A percentile compares a stretch with the other conserved stretches of the same genome.
Conservation (phyloP, 768 basidiomycete genomes). For the Dacryopinax spathularia region DNA sequence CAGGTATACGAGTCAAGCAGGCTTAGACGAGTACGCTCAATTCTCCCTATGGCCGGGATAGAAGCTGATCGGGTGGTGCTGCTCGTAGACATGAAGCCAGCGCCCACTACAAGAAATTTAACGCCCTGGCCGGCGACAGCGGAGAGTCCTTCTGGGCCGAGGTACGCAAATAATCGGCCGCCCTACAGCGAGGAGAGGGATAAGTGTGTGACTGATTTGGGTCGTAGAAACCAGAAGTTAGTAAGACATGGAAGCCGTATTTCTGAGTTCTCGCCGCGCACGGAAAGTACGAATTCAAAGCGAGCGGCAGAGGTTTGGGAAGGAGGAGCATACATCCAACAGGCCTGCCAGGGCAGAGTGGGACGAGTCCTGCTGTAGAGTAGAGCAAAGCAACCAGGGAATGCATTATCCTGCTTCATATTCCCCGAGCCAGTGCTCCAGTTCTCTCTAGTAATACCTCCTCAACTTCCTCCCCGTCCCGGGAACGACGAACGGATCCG, state of each 20-base stretch:
- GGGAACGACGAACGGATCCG: constrained; percentile 37
- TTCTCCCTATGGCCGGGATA: neutral
- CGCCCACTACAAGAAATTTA: neutral
- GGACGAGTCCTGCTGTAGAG: no score
- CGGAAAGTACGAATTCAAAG: no score
- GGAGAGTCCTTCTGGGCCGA: neutral
- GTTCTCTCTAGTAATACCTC: constrained; percentile 35
- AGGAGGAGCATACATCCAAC: no score
- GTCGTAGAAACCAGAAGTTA: neutral
- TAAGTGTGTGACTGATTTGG: neutral
- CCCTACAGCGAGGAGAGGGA: no score
- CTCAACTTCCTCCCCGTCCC: constrained; percentile 36
- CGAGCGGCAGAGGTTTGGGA: no score
- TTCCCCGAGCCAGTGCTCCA: no score
- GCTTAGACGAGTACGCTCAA: neutral
- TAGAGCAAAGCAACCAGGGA: no score
- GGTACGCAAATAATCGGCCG: no score
- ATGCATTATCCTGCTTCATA: no score
- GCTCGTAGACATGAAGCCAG: neutral
- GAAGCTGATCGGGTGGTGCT: neutral
- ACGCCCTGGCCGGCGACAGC: neutral
- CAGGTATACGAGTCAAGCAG: neutral
- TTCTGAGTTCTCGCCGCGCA: no score
- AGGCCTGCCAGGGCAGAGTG: no score
- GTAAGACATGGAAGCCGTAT: neutral